Base-by-base conservation (phyloP, 2,329 filamentous ascomycete species). In the Calonectria hongkongensis region DNA sequence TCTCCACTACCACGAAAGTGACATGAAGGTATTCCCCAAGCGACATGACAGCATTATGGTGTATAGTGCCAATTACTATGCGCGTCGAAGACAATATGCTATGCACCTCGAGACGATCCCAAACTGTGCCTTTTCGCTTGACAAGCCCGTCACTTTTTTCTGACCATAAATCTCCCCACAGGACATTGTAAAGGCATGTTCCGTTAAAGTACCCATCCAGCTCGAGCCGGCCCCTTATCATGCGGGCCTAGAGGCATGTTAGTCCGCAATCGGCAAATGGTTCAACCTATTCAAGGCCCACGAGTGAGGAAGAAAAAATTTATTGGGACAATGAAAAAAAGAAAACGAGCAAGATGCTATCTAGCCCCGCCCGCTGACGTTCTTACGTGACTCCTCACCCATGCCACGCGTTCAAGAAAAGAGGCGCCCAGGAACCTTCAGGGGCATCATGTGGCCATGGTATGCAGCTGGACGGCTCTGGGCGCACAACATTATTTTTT, bases 321-420 rank as follows among this genome's bases (percentile, higher is more conserved):
- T 54, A 12, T n/a, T 33, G 16, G 16, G 50, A 30, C 12, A n/a
- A 58, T 58, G 30, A 51, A 47, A 25, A 28, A 47, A 62, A 43
- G 41, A 60, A 27, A 43, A 43, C 27, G 39, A 43, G 30, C 50
- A 50, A 21, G 36, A 25, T 25, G 15, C 36, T 64, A 48, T 51
- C 7, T 21, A 41, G 30, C 48, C 51, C 68, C 68, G 30, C 68
- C 51, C 68, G 21, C 27, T 16, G 33, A 63, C 10, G 18, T 45
- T 30, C 33, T 43, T 48, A 30, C 5, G 21, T 39, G 21, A 16
- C 56, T 41, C 30, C 36, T 51, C 27, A 45, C 33, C 62, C 60
- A 70, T 62, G 72, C 74, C 72, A 69, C 70, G 70, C 65, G 74
- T 68, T 72, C 67, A 39, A 54, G 41, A 51, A 30, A 56, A 72